Evolutionary conservation across 768 basidiomycete genomes (phyloP).

Genomic region (Leucocoprinus leucothites): DNA sequence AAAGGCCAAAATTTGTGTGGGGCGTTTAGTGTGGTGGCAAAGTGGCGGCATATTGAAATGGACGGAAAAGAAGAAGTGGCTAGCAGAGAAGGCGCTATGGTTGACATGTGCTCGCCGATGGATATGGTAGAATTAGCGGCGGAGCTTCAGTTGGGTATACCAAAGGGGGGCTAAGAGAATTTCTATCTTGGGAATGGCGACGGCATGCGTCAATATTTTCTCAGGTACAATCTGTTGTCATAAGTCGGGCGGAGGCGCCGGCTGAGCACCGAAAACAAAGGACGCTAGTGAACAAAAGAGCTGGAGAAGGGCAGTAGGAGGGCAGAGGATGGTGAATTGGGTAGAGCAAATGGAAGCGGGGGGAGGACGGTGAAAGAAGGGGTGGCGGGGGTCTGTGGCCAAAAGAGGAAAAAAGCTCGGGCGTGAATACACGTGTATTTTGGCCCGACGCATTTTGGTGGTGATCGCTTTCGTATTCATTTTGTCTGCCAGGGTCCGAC

Average conservation of each 20-base stretch:
- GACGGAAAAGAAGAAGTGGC: conserved; percentile 3
- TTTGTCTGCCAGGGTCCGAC: conserved; percentile 49
- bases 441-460: conserved; percentile 51
- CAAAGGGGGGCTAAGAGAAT: neutral
- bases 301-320: neutral
- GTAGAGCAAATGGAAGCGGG: neutral
- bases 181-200: neutral
- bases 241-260: neutral
- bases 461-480: conserved; percentile 47
- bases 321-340: neutral
- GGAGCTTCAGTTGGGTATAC: neutral
- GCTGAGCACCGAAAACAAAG: neutral
- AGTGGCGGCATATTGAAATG: too few relatives aligned
- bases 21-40: too few relatives aligned
- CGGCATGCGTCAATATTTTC: conserved; percentile 6
- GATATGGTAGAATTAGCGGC: conserved; percentile 2
- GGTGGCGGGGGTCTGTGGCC: conserved; percentile 19
- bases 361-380: conserved; percentile 7
- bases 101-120: conserved; percentile 7
- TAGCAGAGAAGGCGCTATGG: conserved; percentile 2
- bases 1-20: too few relatives aligned
- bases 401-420: conserved; percentile 34
- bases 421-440: conserved; percentile 78
- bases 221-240: conserved; percentile 8
- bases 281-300: neutral